Conservation (phyloP, 768 basidiomycete genomes). For the Ramaria rubella region DNA sequence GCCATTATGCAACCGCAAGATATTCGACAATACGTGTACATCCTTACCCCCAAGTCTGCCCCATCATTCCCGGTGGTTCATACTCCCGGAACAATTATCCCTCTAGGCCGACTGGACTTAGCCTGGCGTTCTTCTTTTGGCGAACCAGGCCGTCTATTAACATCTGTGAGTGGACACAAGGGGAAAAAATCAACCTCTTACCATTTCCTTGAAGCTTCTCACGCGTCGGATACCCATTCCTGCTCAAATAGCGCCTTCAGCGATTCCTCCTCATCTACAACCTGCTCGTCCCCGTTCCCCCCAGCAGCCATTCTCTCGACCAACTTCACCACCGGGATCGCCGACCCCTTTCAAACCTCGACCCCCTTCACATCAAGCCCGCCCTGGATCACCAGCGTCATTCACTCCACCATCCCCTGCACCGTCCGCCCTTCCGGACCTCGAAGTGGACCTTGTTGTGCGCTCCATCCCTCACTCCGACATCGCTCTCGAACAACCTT, state of each 20-base stretch:
- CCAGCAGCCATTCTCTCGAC: conserved; percentile 33
- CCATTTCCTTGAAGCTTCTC: conserved; percentile 42
- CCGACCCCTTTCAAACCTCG: conserved; percentile 22
- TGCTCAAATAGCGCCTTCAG: conserved; percentile 45
- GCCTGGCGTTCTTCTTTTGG: conserved; percentile 82
- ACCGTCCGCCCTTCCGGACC: conserved; percentile 23
- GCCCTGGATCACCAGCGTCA: conserved; percentile 16
- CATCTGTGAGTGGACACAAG: conserved; percentile 45
- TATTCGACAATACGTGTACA: conserved; percentile 81
- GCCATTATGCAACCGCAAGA: conserved; percentile 80
- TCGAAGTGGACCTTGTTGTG: conserved; percentile 55
- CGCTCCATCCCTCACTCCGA: conserved; percentile 36
- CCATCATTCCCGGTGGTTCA: conserved; percentile 35
- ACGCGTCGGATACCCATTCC: conserved; percentile 67
- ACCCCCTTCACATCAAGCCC: conserved; percentile 12
- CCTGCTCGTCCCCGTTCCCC: conserved; percentile 58
- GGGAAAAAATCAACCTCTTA: neutral
- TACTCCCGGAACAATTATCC: conserved; percentile 63
- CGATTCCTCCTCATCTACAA: conserved; percentile 73
- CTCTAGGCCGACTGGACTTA: conserved; percentile 84
- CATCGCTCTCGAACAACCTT: conserved; percentile 52
- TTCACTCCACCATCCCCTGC: conserved; percentile 17
- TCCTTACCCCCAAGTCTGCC: conserved; percentile 49
- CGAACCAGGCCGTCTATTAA: conserved; percentile 80
- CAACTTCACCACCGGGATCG: conserved; percentile 28